A percentile compares a stretch with the other conserved stretches of the same genome.
These are phyloP conservation scores for Micractinium conductrix DNA, from an alignment of 139 green algal genomes.

Conservation along the genomic window DNA sequence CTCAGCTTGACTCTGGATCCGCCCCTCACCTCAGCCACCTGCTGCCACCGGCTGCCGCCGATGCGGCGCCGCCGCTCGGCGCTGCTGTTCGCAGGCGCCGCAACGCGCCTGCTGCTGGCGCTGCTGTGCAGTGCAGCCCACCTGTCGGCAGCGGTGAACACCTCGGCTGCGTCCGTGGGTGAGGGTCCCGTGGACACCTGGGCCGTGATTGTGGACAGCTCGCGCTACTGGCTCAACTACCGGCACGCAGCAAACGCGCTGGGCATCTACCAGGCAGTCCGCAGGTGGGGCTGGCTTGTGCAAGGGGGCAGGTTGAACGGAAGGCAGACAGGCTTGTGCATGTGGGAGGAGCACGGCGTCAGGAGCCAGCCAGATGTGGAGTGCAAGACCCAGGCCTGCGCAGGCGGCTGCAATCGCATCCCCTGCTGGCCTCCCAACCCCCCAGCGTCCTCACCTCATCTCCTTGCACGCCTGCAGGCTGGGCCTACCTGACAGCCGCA, in stretches of 20 bases:
- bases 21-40: no score
- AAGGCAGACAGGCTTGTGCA: neutral
- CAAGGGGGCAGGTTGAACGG: no score
- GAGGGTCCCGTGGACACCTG: conserved; percentile 65
- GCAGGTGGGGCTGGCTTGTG: conserved; percentile 39
- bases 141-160: neutral
- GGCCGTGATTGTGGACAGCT: conserved; percentile 83
- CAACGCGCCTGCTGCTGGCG: conserved; percentile 1
- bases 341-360: neutral
- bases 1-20: no score
- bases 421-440: neutral
- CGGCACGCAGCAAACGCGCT: conserved; percentile 84
- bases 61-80: no score
- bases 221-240: conserved; percentile 90
- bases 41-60: no score
- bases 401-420: neutral
- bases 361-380: neutral
- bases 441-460: neutral
- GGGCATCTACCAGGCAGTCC: conserved; percentile 80
- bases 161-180: no score
- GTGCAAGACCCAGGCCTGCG: no score
- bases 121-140: neutral
- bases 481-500: conserved; percentile 93
- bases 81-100: no score
- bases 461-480: conserved; percentile 50